Conservation (phyloP, 306 rosid species). For the Vigna radiata region DNA sequence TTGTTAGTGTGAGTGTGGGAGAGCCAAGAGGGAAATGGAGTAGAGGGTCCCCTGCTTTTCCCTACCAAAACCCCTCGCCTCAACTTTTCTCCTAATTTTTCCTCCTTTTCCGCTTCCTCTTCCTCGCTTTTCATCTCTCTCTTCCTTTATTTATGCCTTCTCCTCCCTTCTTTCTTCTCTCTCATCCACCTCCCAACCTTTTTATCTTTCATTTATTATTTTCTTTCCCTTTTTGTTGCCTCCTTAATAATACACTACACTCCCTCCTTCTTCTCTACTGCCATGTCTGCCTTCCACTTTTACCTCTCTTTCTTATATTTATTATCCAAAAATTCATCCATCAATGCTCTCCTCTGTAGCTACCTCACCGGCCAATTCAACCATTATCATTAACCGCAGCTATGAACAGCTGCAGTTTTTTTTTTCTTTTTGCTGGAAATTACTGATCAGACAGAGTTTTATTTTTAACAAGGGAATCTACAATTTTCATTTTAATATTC, state of each 20-base stretch:
- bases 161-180: not conserved
- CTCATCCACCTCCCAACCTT: not conserved
- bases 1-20: slow-evolving; percentile 26
- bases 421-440: too few species aligned
- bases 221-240: not conserved
- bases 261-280: too few species aligned
- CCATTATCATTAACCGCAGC: not conserved
- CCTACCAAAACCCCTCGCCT: slow-evolving; percentile 64
- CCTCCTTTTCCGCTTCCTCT: slow-evolving; percentile 76
- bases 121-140: slow-evolving; percentile 61
- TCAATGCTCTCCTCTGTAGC: not conserved
- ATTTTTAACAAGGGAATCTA: too few species aligned
- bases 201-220: not conserved
- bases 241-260: not conserved
- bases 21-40: slow-evolving; percentile 69
- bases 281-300: not conserved
- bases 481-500: too few species aligned
- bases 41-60: slow-evolving; percentile 66
- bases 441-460: too few species aligned
- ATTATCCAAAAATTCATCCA: too few species aligned
- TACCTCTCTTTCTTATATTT: too few species aligned
- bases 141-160: slow-evolving; percentile 36
- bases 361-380: not conserved
- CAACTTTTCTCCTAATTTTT: slow-evolving; percentile 79
- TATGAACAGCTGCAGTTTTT: too few species aligned